Evolutionary conservation across 2,329 filamentous ascomycete genomes (phyloP), one percentile per base, ranked within the genome.

Genomic region (Trichoderma brevicompactum): DNA sequence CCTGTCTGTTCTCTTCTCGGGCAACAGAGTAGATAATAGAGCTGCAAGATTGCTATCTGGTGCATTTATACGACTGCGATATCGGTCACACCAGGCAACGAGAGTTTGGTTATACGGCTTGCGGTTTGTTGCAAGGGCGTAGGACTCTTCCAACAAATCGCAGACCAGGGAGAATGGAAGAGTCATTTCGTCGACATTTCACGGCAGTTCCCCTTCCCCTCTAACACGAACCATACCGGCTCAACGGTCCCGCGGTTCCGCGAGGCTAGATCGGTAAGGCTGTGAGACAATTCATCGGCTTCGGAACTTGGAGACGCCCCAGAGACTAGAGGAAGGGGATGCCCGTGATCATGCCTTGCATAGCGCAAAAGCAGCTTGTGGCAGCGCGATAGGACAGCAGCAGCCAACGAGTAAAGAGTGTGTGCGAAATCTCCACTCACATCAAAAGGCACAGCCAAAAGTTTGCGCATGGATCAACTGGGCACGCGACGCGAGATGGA

Each of bases 21-120:
- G 92, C 0, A 96, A 83, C 0, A 97, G 77, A 2, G 89, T 88
- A 1, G 91, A 94, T 0, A 96, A 79, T 1, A 97, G 78, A 2
- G 91, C 89, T 1, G 85, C 79, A 1, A 82, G 80, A 71, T 88
- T 80, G 1, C 85, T 86, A 34, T 83, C 80, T 7, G 85, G 78
- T 0, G 82, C 79, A 72, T 88, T 79, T 15, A 96, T 82, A 1
- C 77, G 76, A 15, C 76, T 75, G 5, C 85, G 85, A 73, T 96
- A 85, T 1, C 80, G 78, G 13, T 75, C 74, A 75, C 96, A 95
- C 93, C 94, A 97, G 34, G 80, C 75, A 9, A 78, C 72, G 41
- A 92, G 81, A 5, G 81, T 72, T 3, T 70, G 66, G 1, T 74
- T 70, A 40, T 74, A 75, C 10, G 72, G 74, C 54, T 77, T 76